Percentiles rank a stretch among this genome's conserved stretches.
These are phyloP conservation scores for Wallacemonas rigidus DNA, from an alignment of 208 protist genomes.

Conservation along the genomic window DNA sequence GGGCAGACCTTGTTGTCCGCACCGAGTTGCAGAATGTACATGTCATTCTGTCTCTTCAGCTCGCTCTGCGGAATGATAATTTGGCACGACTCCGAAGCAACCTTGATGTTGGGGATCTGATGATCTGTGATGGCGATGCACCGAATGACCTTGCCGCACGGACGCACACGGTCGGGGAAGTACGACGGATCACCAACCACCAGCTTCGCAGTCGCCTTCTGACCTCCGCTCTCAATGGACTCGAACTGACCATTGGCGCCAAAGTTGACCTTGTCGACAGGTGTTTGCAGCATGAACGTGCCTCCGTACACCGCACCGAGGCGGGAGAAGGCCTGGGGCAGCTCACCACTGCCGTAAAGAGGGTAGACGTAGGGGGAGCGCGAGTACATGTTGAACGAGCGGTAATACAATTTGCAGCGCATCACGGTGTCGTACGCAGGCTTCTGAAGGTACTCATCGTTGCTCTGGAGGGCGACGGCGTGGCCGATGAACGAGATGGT, in stretches of 20 bases:
- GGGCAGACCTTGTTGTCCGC: slow-evolving; percentile 95
- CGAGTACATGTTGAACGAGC: slow-evolving; percentile 94
- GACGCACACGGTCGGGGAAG: slow-evolving; percentile 96
- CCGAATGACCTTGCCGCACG: slow-evolving; percentile 94
- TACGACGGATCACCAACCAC: slow-evolving; percentile 99
- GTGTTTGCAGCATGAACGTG: slow-evolving; percentile 99
- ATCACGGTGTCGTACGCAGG: slow-evolving; percentile 94
- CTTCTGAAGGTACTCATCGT: slow-evolving; percentile 93
- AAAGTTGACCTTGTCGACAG: slow-evolving; percentile 97
- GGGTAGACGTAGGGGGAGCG: slow-evolving; percentile 99
- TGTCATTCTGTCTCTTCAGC: slow-evolving; percentile 94
- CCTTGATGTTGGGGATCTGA: slow-evolving; percentile 85
- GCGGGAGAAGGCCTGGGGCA: slow-evolving; percentile 98
- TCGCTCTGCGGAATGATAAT: slow-evolving; percentile 98
- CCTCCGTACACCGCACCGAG: slow-evolving; percentile 95
- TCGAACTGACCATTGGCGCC: slow-evolving; percentile 92
- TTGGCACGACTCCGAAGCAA: slow-evolving; percentile 89
- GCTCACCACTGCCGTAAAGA: slow-evolving; percentile 99
- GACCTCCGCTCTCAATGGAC: slow-evolving; percentile 91
- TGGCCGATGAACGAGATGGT: slow-evolving; percentile 99
- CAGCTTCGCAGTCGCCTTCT: slow-evolving; percentile 92
- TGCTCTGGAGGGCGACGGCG: slow-evolving; percentile 89
- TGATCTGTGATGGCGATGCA: slow-evolving; percentile 98
- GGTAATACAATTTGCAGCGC: slow-evolving; percentile 96
- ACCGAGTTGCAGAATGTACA: slow-evolving; percentile 97